Evolutionary conservation across 495 filamentous ascomycete genomes (phyloP), one percentile per base, ranked within the genome.

Genomic region (Aspergillus conjunctus): DNA sequence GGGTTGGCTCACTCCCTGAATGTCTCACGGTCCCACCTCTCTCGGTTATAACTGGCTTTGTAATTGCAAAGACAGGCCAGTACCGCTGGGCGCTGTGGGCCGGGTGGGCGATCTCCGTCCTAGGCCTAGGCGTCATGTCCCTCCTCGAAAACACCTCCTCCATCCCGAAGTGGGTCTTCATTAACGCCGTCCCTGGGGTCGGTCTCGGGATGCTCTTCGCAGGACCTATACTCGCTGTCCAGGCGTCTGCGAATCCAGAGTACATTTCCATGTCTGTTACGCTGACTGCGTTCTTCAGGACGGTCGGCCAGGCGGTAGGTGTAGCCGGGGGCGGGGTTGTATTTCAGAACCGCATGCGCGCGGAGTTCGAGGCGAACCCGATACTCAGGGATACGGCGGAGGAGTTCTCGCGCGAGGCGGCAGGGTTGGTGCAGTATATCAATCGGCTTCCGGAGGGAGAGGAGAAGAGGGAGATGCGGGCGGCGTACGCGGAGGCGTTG

Each of bases 261-360:
- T 70, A 81, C 49, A 69, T 79, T n/a, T 71, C 77, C 0, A 75
- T 79, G 54, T 79, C 81, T 0, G 75, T 79, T 0, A 77, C 73
- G 14, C 80, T 83, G 72, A 79, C 79, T 56, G 75, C 74, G n/a
- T 85, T 86, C 71, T 75, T 84, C 63, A 81, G 83, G 17, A 74
- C 79, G 2, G 61, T 83, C 18, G 83, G 83, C 32, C 80, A 84
- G 48, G 73, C 75, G 0, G 57, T 85, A 12, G 83, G 83, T 2
- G 77, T 85, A 14, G 82, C 83, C 3, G 69, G 85, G 21, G 83
- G 82, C 4, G 80, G 82, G 14, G 79, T 79, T 1, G 73, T 84
- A 8, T 88, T 88, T 69, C 83, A 87, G 66, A 87, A 86, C 43
- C 74, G 75, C 34, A 81, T 88, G 71, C 72, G 73, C 20, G 48